Percentiles rank a stretch among this genome's conserved stretches.
Evolutionary conservation across 768 basidiomycete species (phyloP).

Genomic region (Mycena galericulata): DNA sequence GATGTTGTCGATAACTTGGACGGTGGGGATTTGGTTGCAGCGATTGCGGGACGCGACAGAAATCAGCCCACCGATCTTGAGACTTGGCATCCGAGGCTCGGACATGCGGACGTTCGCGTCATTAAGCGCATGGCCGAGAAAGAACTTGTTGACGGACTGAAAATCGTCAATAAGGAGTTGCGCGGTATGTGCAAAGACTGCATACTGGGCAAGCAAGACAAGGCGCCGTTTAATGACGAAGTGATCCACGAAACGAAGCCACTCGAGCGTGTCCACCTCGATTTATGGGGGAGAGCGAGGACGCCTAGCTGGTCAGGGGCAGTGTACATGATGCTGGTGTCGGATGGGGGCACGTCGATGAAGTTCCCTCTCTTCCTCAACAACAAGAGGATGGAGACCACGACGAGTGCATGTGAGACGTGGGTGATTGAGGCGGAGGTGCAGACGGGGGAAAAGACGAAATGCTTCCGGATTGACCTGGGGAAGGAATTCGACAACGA

Average conservation of each 20-base stretch:
- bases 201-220: slow-evolving; percentile 40
- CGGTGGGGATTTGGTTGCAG: background rate
- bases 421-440: too few relatives aligned
- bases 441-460: slow-evolving; percentile 17
- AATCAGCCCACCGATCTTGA: slow-evolving; percentile 34
- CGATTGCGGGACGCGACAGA: slow-evolving; percentile 21
- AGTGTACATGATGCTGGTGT: too few relatives aligned
- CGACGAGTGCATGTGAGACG: slow-evolving; percentile 29
- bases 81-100: slow-evolving; percentile 42
- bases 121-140: slow-evolving; percentile 29
- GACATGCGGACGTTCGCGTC: slow-evolving; percentile 25
- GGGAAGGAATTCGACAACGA: slow-evolving; percentile 43
- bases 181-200: too few relatives aligned
- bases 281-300: slow-evolving; percentile 40
- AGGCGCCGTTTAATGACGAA: slow-evolving; percentile 37
- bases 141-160: slow-evolving; percentile 36
- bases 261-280: slow-evolving; percentile 34
- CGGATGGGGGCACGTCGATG: slow-evolving; percentile 33
- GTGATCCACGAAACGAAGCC: slow-evolving; percentile 25
- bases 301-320: slow-evolving; percentile 32
- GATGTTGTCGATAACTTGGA: background rate
- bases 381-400: slow-evolving; percentile 36
- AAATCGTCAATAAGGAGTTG: slow-evolving; percentile 4
- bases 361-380: slow-evolving; percentile 34
- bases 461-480: slow-evolving; percentile 33